Evolutionary conservation across 805 yeast species (phyloP).

Genomic region (Jamesozyma jinghongensis): DNA sequence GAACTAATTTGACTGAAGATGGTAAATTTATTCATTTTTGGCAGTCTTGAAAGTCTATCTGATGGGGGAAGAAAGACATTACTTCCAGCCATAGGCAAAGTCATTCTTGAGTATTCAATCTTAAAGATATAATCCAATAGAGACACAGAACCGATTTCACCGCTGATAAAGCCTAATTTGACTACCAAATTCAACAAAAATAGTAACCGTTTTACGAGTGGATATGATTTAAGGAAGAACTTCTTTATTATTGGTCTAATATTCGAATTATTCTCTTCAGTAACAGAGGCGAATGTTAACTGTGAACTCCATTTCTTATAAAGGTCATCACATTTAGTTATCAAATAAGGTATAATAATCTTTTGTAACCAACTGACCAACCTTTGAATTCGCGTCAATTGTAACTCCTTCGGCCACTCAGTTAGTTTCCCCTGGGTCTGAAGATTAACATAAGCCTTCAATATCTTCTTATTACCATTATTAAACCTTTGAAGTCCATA

Average conservation of each 20-base stretch:
- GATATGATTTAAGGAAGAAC: conserved; percentile 51
- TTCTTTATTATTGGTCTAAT: conserved; percentile 10
- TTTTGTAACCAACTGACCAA: conserved; percentile 47
- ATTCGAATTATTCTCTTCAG: conserved; percentile 23
- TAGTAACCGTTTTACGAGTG: conserved; percentile 41
- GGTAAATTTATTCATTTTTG: conserved; percentile 28
- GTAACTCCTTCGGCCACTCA: conserved; percentile 25
- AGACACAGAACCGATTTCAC: conserved; percentile 53
- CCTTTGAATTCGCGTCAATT: conserved; percentile 47
- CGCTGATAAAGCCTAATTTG: conserved; percentile 58
- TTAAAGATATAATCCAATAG: conserved; percentile 51
- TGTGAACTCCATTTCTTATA: conserved; percentile 58
- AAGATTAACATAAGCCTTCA: conserved; percentile 5
- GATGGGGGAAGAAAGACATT: too few species aligned
- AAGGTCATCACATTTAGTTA: conserved; percentile 35
- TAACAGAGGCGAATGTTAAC: conserved; percentile 21
- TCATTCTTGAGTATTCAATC: conserved; percentile 47
- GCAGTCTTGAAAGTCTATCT: conserved; percentile 14
- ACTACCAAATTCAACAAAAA: conserved; percentile 46
- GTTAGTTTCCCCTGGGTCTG: conserved; percentile 2
- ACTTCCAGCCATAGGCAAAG: conserved; percentile 11
- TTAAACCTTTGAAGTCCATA: conserved; percentile 70
- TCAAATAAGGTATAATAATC: conserved; percentile 58
- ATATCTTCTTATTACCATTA: conserved; percentile 15
- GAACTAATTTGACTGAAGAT: conserved; percentile 11